Evolutionary conservation across 2,329 filamentous ascomycete genomes (phyloP).

Genomic region (Sarocladium oryzae): DNA sequence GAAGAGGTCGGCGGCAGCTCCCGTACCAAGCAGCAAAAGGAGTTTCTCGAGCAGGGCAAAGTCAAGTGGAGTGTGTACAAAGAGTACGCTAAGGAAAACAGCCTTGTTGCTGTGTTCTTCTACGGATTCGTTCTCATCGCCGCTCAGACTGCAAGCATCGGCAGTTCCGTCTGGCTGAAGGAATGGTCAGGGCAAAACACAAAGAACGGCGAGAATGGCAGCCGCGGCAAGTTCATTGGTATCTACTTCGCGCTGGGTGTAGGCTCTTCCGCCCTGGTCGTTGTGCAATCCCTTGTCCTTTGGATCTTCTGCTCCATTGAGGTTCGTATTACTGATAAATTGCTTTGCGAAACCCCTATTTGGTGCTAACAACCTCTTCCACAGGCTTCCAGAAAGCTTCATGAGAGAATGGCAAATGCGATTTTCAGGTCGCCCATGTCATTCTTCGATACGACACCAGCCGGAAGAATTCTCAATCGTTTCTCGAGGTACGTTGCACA

Average conservation of each 20-base stretch:
- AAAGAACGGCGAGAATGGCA: slow-evolving; percentile 56
- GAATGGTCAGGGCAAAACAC: slow-evolving; percentile 81
- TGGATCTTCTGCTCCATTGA: slow-evolving; percentile 99
- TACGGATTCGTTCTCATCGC: slow-evolving; percentile 73
- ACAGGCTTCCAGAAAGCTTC: slow-evolving; percentile 86
- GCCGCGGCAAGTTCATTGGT: slow-evolving; percentile 85
- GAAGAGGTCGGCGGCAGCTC: slow-evolving; percentile 67
- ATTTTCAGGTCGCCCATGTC: slow-evolving; percentile 98
- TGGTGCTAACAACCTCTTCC: slow-evolving; percentile 11
- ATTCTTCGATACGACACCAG: slow-evolving; percentile 96
- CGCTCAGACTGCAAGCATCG: slow-evolving; percentile 75
- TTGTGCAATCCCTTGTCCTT: slow-evolving; percentile 86
- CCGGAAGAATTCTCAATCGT: slow-evolving; percentile 91
- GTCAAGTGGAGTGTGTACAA: slow-evolving; percentile 92
- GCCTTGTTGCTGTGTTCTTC: slow-evolving; percentile 72
- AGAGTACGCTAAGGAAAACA: slow-evolving; percentile 94
- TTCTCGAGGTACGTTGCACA: slow-evolving; percentile 66
- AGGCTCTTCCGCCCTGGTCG: slow-evolving; percentile 75
- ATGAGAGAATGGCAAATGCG: slow-evolving; percentile 93
- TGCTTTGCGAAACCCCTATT: background rate
- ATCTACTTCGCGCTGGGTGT: slow-evolving; percentile 95
- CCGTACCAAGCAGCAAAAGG: slow-evolving; percentile 81
- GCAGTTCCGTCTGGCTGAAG: slow-evolving; percentile 88
- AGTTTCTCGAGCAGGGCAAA: slow-evolving; percentile 88
- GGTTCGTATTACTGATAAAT: slow-evolving; percentile 38